Evolutionary conservation across 306 rosid genomes (phyloP).

Genomic region (Delonix regia): DNA sequence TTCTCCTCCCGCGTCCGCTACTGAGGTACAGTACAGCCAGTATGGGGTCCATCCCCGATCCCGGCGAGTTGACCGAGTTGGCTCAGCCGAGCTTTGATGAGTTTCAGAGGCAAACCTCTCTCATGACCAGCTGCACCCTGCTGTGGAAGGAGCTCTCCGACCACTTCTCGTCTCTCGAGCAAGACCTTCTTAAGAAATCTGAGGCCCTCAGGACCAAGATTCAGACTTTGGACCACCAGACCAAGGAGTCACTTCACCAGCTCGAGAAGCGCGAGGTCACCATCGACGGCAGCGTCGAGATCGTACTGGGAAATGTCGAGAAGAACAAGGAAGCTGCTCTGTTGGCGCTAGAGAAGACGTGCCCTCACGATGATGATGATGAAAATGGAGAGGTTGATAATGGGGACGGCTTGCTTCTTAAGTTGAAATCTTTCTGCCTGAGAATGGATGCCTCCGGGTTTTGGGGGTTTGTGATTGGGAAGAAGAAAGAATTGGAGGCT

Average conservation of each 20-base stretch:
- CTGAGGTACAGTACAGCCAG: slow-evolving; percentile 23
- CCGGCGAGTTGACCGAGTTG: slow-evolving; percentile 90
- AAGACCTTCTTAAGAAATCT: slow-evolving; percentile 72
- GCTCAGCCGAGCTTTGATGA: slow-evolving; percentile 85
- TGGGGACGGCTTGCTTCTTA: slow-evolving; percentile 63
- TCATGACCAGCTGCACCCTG: slow-evolving; percentile 93
- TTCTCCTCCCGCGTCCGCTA: slow-evolving; percentile 25
- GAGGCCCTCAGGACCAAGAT: slow-evolving; percentile 72
- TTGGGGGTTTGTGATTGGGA: slow-evolving; percentile 74
- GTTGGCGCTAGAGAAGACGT: slow-evolving; percentile 36
- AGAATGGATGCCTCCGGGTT: slow-evolving; percentile 77
- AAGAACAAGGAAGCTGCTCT: slow-evolving; percentile 62
- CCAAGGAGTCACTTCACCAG: slow-evolving; percentile 63
- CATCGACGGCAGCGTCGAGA: slow-evolving; percentile 67
- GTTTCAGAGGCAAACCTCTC: slow-evolving; percentile 91
- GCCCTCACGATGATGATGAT: slow-evolving; percentile 42
- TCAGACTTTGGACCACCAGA: slow-evolving; percentile 58
- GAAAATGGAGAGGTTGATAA: slow-evolving; percentile 84
- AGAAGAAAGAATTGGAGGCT: slow-evolving; percentile 83
- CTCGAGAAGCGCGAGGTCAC: slow-evolving; percentile 83
- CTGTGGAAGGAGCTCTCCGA: slow-evolving; percentile 98
- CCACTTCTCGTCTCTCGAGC: slow-evolving; percentile 81
- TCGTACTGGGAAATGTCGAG: slow-evolving; percentile 74
- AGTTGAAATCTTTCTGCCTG: slow-evolving; percentile 65
- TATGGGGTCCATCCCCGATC: slow-evolving; percentile 99